Percentiles rank a stretch among this genome's conserved stretches.
These are phyloP conservation scores for Cyberlindnera meyerae DNA, from an alignment of 805 yeast genomes.

Conservation along the genomic window DNA sequence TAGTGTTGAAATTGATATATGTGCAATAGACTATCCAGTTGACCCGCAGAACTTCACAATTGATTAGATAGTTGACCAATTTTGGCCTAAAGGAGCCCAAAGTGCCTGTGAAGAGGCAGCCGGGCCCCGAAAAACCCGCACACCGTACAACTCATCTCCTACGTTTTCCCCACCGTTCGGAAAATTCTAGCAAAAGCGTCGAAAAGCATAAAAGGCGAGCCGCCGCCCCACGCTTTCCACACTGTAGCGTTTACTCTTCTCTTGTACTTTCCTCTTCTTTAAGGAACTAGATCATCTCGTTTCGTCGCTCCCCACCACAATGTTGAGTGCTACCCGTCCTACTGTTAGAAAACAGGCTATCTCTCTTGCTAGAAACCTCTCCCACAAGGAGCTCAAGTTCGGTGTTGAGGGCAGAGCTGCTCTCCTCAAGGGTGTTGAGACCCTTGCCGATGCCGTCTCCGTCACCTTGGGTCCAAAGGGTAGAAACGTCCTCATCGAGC, in stretches of 20 bases:
- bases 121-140: conserved; percentile 6
- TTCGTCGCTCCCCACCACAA: no score
- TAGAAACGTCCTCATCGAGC: conserved; percentile 95
- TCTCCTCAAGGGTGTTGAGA: conserved; percentile 89
- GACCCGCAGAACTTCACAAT: no score
- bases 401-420: conserved; percentile 63
- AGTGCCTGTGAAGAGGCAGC: background rate
- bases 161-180: conserved; percentile 5
- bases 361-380: conserved; percentile 28
- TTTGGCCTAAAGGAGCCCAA: no score
- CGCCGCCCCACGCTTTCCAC: background rate
- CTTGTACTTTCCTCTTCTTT: no score
- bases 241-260: no score
- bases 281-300: no score
- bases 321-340: conserved; percentile 27
- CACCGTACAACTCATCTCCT: conserved; percentile 3
- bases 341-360: conserved; percentile 20
- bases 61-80: no score
- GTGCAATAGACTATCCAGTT: no score
- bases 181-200: conserved; percentile 16
- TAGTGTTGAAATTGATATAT: no score
- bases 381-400: conserved; percentile 91
- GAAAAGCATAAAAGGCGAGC: conserved; percentile 1
- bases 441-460: conserved; percentile 82
- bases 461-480: conserved; percentile 98